Evolutionary conservation across 2,329 filamentous ascomycete genomes (phyloP).

Genomic region (Penicillium sp.): DNA sequence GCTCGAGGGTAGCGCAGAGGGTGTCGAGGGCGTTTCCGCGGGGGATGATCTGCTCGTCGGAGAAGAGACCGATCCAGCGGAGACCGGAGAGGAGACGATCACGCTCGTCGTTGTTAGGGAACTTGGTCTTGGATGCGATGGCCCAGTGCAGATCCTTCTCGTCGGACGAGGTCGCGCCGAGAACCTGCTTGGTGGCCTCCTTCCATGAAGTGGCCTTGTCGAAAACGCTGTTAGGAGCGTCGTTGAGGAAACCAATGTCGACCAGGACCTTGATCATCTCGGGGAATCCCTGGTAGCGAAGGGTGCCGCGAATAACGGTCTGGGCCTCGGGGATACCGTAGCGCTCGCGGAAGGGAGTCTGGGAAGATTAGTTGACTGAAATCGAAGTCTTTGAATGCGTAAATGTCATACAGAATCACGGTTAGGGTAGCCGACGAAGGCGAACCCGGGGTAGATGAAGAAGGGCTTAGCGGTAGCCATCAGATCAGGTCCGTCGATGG

Average conservation of each 20-base stretch:
- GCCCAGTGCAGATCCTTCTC: constrained; percentile 64
- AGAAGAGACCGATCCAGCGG: constrained; percentile 62
- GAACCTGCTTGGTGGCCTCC: constrained; percentile 68
- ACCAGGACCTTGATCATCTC: constrained; percentile 81
- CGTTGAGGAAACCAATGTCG: constrained; percentile 78
- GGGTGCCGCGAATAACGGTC: constrained; percentile 74
- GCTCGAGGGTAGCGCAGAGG: constrained; percentile 77
- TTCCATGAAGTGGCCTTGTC: constrained; percentile 67
- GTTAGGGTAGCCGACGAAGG: constrained; percentile 89
- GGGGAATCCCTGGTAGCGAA: constrained; percentile 82
- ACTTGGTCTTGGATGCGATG: constrained; percentile 66
- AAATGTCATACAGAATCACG: constrained; percentile 32
- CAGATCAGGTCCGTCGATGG: constrained; percentile 58
- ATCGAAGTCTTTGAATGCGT: neutral
- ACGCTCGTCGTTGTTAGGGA: constrained; percentile 60
- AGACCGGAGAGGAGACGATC: constrained; percentile 62
- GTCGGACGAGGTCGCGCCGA: constrained; percentile 58
- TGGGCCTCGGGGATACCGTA: constrained; percentile 88
- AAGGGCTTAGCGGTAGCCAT: constrained; percentile 87
- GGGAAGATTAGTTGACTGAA: neutral
- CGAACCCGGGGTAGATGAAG: constrained; percentile 78
- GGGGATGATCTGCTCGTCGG: constrained; percentile 59
- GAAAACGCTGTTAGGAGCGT: constrained; percentile 57
- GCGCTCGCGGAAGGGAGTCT: constrained; percentile 63
- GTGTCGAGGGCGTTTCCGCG: constrained; percentile 76